Evolutionary conservation across 2,329 filamentous ascomycete species (phyloP), one percentile per base, ranked within the genome.

Genomic region (Fusarium sambucinum): DNA sequence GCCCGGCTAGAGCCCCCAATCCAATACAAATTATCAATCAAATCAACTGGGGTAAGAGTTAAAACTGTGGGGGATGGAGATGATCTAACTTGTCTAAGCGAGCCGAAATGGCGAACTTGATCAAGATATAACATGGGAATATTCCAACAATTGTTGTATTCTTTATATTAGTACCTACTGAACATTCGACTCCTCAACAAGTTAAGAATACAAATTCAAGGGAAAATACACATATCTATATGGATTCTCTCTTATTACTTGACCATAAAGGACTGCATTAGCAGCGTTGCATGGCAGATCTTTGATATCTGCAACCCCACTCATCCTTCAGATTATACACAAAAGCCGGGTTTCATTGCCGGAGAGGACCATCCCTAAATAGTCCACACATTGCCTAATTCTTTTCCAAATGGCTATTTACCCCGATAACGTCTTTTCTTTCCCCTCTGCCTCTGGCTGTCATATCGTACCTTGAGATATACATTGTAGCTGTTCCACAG

Each of bases 1-100:
- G 60, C 35, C 37, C 47, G 32, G 19, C 16, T 19, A 16, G 52
- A 35, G 53, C 65, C 66, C 66, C 66, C 61, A 68, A 68, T 40
- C 30, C 33, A 51, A 14, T 48, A 17, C 40, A 40, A 48, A 40
- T 55, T 50, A 62, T 62, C 59, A 61, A 64, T 64, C 59, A 52
- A 56, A 33, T 58, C 37, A 60, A 44, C 59, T 50, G 53, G 61
- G 61, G 53, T 64, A 35, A 32, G 25, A 29, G 9, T 51, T 6
- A n/a, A 29, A 33, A 47, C 48, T 69, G 68, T 70, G 68, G 68
- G 68, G 68, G 64, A 51, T 50, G 47, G 16, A 38, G 58, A 58
- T 45, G 38, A n/a, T 17, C 25, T 25, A 50, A 50, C 40, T 30
- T 29, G 45, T 33, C 21, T 51, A 51, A 30, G 33, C 58, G 45